phyloP scores from a whole-genome alignment of 2,329 filamentous ascomycete genomes.

The Sarocladium brachiariae region DNA sequence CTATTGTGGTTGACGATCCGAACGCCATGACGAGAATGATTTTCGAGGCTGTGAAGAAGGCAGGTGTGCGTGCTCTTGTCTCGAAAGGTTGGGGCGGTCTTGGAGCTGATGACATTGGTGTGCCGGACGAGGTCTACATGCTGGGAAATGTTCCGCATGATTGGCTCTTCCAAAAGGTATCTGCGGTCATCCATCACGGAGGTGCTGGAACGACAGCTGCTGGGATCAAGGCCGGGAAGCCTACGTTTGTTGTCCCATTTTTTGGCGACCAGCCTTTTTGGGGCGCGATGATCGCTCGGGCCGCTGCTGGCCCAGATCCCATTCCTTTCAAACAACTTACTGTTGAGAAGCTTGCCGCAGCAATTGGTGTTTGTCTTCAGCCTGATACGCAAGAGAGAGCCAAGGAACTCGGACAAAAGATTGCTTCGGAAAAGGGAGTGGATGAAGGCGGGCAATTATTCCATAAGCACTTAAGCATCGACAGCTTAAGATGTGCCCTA shows the following conservation, averaged over 20 bases:
- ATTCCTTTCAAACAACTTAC: slow-evolving; percentile 64
- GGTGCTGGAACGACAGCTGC: slow-evolving; percentile 84
- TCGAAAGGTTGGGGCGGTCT: slow-evolving; percentile 87
- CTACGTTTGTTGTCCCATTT: slow-evolving; percentile 79
- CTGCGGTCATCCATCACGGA: slow-evolving; percentile 79
- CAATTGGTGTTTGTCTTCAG: slow-evolving; percentile 54
- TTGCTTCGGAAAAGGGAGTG: slow-evolving; percentile 59
- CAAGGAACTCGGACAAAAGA: slow-evolving; percentile 53
- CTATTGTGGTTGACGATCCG: slow-evolving; percentile 73
- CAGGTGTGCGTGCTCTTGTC: slow-evolving; percentile 70
- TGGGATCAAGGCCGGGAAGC: slow-evolving; percentile 72
- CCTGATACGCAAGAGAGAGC: slow-evolving; percentile 52
- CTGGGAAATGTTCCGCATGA: slow-evolving; percentile 82
- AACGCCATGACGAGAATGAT: slow-evolving; percentile 63
- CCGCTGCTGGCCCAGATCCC: slow-evolving; percentile 65
- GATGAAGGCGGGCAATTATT: slow-evolving; percentile 61
- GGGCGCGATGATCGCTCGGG: slow-evolving; percentile 67
- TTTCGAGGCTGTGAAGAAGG: slow-evolving; percentile 60
- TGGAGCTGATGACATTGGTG: slow-evolving; percentile 59
- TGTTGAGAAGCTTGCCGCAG: slow-evolving; percentile 56
- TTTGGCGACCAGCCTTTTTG: slow-evolving; percentile 83
- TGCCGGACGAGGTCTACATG: slow-evolving; percentile 76
- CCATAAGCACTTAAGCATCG: slow-evolving; percentile 60
- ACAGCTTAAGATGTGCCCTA: slow-evolving; percentile 62
- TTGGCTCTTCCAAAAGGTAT: slow-evolving; percentile 78